Conservation (phyloP, 306 rosid genomes). For the Arachis stenosperma region DNA sequence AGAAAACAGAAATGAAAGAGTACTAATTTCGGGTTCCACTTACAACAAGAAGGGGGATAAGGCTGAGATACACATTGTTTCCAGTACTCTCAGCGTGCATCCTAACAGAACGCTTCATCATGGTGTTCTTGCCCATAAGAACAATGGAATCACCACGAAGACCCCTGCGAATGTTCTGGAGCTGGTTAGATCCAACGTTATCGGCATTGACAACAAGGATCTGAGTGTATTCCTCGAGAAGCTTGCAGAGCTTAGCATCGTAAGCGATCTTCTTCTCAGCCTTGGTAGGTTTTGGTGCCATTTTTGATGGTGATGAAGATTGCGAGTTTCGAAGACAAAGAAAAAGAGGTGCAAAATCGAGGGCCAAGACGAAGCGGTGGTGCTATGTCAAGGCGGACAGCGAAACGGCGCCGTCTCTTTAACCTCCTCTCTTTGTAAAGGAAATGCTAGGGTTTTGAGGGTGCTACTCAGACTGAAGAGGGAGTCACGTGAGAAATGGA, state of each 20-base stretch:
- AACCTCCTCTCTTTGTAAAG: conserved; percentile 43
- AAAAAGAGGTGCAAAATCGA: conserved; percentile 46
- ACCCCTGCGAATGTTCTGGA: conserved; percentile 78
- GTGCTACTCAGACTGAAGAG: background rate
- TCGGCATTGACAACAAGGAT: conserved; percentile 83
- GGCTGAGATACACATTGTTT: conserved; percentile 63
- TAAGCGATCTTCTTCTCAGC: conserved; percentile 80
- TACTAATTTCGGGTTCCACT: background rate
- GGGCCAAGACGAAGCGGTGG: conserved; percentile 69
- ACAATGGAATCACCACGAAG: conserved; percentile 85
- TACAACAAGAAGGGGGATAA: conserved; percentile 83
- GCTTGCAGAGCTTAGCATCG: conserved; percentile 74
- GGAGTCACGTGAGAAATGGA: too few relatives aligned
- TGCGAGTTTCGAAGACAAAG: background rate
- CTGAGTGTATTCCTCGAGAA: conserved; percentile 72
- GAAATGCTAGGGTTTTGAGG: background rate
- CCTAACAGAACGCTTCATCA: conserved; percentile 87
- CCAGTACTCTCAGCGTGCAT: conserved; percentile 78
- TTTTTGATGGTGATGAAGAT: conserved; percentile 15
- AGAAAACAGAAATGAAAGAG: background rate
- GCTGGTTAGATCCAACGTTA: conserved; percentile 89
- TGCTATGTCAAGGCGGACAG: conserved; percentile 80
- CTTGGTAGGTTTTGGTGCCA: conserved; percentile 65
- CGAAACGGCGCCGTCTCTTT: conserved; percentile 65
- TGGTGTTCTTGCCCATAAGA: conserved; percentile 97